Conservation (phyloP, 345 rosid genomes). For the Brassica carinata region DNA sequence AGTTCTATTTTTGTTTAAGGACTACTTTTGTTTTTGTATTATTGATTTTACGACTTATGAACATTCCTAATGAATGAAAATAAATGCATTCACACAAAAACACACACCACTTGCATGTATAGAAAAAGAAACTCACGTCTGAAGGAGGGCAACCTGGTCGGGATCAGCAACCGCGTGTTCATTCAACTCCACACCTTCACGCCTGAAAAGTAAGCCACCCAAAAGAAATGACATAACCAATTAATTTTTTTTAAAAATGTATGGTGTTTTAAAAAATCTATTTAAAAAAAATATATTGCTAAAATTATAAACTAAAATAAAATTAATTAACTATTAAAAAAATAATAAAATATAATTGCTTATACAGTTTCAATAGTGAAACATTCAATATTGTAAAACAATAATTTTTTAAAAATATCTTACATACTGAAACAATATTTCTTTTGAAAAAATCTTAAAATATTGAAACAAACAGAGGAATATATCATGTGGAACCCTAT, state of each 20-base stretch:
- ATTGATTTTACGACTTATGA: too few species aligned
- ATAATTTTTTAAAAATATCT: too few species aligned
- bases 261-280: too few species aligned
- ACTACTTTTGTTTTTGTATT: not conserved
- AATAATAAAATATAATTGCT: too few species aligned
- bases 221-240: constrained; percentile 27
- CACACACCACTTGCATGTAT: not conserved
- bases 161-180: constrained; percentile 29
- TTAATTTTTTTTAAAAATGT: too few species aligned
- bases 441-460: too few species aligned
- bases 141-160: constrained; percentile 1
- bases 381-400: too few species aligned
- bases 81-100: constrained; percentile 2
- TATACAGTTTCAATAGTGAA: too few species aligned
- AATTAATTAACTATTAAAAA: too few species aligned
- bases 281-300: not conserved
- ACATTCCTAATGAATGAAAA: not conserved
- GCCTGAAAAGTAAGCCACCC: constrained; percentile 17
- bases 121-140: not conserved
- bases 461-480: not conserved
- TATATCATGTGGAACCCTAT: not conserved
- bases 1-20: not conserved
- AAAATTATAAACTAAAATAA: too few species aligned
- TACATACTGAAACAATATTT: too few species aligned
- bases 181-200: constrained; percentile 7